Conservation (phyloP, 208 protist genomes). For the Leishmania tropica region DNA sequence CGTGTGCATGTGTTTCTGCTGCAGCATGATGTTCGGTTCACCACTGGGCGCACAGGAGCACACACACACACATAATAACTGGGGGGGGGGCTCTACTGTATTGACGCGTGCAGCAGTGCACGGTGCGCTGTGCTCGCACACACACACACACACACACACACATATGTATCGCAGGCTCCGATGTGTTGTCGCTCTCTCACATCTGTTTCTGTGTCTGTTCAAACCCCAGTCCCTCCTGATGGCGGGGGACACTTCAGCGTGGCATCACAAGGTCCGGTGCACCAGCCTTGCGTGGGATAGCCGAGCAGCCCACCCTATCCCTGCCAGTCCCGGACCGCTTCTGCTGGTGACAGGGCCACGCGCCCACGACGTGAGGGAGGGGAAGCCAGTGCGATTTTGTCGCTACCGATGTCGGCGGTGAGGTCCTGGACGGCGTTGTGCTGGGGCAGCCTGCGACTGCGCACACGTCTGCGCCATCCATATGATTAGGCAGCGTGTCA, state of each 20-base stretch:
- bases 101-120: neutral
- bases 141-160: too few species aligned
- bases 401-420: neutral
- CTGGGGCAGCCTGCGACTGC: neutral
- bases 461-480: neutral
- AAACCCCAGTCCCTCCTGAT: neutral
- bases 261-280: neutral
- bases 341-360: neutral
- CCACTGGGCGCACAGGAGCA: neutral
- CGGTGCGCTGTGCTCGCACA: neutral
- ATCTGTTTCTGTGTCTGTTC: neutral
- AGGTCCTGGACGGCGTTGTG: neutral
- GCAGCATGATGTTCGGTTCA: neutral
- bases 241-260: neutral
- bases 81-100: neutral
- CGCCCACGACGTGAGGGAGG: neutral
- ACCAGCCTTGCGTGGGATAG: neutral
- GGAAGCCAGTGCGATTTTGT: neutral
- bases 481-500: neutral
- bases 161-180: neutral
- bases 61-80: neutral
- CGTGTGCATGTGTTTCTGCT: neutral
- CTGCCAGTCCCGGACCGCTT: neutral
- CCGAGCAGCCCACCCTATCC: neutral
- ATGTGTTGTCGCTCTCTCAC: neutral